Conservation (phyloP, 108 stramenopile species). For the Stephanodiscus triporus region DNA sequence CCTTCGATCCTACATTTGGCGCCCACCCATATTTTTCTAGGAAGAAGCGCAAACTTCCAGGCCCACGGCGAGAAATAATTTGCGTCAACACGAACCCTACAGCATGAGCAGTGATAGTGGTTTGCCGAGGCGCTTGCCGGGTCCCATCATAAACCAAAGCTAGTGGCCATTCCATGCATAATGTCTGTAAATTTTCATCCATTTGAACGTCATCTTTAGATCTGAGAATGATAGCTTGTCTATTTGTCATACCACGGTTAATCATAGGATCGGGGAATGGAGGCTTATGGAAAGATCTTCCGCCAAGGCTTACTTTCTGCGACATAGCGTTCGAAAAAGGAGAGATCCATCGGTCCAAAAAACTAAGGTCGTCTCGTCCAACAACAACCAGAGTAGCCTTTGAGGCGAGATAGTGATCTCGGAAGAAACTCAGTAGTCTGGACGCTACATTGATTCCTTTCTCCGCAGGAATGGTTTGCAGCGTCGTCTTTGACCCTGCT, state of each 20-base stretch:
- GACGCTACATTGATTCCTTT: constrained; percentile 57
- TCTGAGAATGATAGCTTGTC: constrained; percentile 53
- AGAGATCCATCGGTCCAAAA: constrained; percentile 63
- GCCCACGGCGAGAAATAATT: constrained; percentile 70
- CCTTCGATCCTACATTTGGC: constrained; percentile 49
- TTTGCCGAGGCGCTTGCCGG: constrained; percentile 23
- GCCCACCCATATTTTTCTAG: constrained; percentile 69
- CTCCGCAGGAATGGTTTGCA: constrained; percentile 52
- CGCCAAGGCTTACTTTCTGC: constrained; percentile 17
- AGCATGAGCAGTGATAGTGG: constrained; percentile 57
- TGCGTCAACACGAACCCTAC: constrained; percentile 75
- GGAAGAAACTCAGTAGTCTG: constrained; percentile 61
- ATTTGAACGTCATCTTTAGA: constrained; percentile 48
- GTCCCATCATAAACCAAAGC: constrained; percentile 50
- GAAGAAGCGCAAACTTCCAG: constrained; percentile 70
- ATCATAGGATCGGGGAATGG: constrained; percentile 22
- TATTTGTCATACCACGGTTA: constrained; percentile 8
- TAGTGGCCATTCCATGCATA: constrained; percentile 73
- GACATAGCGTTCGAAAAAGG: constrained; percentile 65
- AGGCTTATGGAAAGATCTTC: not conserved
- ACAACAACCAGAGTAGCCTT: constrained; percentile 73
- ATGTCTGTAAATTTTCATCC: constrained; percentile 56
- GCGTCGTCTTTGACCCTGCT: constrained; percentile 62
- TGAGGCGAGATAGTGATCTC: constrained; percentile 57
- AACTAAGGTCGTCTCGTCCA: constrained; percentile 46